Base-by-base conservation (phyloP, 169 alveolate species). In the Eimeria brunetti region DNA sequence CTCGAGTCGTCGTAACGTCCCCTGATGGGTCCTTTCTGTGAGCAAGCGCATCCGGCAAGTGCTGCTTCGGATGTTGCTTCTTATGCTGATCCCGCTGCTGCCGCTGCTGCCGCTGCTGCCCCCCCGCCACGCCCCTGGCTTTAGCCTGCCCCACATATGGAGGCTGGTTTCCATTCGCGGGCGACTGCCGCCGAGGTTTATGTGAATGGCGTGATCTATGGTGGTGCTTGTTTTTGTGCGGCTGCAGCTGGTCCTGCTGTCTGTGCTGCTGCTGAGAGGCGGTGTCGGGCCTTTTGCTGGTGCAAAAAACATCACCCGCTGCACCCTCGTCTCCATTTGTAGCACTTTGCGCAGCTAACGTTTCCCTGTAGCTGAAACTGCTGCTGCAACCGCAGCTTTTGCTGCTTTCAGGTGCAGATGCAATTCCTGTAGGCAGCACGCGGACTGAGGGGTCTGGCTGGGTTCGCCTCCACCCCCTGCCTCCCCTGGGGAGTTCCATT, bases 311-410 rank as follows among this genome's bases (percentile, higher is more conserved):
- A 44, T 64, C 83, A 12, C 53, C 12, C 14, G 12, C 16, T 36
- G 51, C 81, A 8, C 53, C 33, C 27, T 71, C 81, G 2, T 22
- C 8, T 5, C 51, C 81, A 36, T 36, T 11, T 36, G 81, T 9
- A 36, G 53, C 44, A 12, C 12, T 11, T 27, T 9, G 51, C 30
- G 16, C 12, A 5, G 71, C 20, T 36, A 36, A 8, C 88, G 0
- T 27, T 41, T 33, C 67, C 62, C 1, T 46, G 62, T 27, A 12
- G 24, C 56, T 41, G 58, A 49, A 41, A 5, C 86, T 49, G 86
- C 64, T 76, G 64, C 86, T 20, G 86, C 86, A 27, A n/a, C n/a
- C n/a, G 44, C 64, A n/a, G 86, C 67, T 76, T 44, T 27, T 76
- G 44, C 64, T 76, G 86, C 58, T 46, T 38, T 76, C 58, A 0